These are phyloP conservation scores for Kodamaea fukazawae DNA, from an alignment of 805 yeast species.

Conservation along the genomic window DNA sequence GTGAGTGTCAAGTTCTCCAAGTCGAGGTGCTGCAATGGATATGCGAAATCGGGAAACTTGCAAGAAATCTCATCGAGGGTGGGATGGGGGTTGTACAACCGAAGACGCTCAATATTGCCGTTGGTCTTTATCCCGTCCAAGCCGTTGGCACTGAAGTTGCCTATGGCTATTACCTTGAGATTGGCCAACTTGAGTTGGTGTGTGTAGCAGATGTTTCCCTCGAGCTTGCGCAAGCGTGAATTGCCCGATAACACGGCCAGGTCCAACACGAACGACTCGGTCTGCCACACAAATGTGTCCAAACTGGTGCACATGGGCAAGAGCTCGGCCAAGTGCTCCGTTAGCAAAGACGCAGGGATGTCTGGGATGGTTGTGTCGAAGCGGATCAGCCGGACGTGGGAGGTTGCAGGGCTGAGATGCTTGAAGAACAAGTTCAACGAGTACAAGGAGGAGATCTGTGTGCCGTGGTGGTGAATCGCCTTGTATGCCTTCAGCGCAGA, in stretches of 20 bases:
- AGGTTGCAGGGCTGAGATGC: conserved; percentile 1
- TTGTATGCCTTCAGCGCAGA: background rate
- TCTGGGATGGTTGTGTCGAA: conserved; percentile 12
- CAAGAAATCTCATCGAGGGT: background rate
- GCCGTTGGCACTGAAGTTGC: conserved; percentile 6
- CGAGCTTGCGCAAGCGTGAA: conserved; percentile 1
- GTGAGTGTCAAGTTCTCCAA: conserved; percentile 5
- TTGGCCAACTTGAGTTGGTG: background rate
- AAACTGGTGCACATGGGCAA: conserved; percentile 9
- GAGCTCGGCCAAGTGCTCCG: conserved; percentile 6
- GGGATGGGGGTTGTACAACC: conserved; percentile 3
- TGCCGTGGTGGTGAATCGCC: conserved; percentile 4
- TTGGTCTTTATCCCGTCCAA: background rate
- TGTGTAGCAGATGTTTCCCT: conserved; percentile 3
- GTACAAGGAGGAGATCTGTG: conserved; percentile 11
- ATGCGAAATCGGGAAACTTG: background rate
- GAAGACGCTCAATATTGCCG: background rate
- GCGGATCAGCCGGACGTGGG: conserved; percentile 6
- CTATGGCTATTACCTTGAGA: background rate
- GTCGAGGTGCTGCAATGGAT: conserved; percentile 1
- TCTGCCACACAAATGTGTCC: conserved; percentile 6
- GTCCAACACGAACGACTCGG: conserved; percentile 6
- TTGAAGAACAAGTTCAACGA: conserved; percentile 14
- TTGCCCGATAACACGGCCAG: conserved; percentile 4
- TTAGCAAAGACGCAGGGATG: conserved; percentile 8